phyloP scores from a whole-genome alignment of 2,329 filamentous ascomycete genomes.

The Ophiostoma ips region DNA sequence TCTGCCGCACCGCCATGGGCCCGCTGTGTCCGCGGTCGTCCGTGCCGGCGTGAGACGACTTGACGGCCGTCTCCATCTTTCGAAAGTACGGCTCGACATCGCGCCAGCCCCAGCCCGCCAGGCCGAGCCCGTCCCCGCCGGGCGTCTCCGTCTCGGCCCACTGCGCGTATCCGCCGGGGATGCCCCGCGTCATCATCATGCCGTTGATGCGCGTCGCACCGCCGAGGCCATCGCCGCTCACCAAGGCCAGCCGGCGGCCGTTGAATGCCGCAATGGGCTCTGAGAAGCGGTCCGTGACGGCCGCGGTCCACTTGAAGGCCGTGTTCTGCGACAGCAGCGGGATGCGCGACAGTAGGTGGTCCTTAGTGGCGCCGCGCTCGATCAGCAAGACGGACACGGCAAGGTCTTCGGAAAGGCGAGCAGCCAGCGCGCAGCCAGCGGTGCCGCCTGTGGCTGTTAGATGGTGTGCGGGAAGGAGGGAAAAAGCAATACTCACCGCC shows the following conservation, averaged over 20 bases:
- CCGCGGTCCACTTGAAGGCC: conserved; percentile 14
- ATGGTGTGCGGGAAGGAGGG: background rate
- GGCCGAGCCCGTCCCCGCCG: conserved; percentile 10
- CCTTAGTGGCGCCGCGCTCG: conserved; percentile 21
- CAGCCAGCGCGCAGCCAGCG: conserved; percentile 32
- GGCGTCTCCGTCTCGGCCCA: conserved; percentile 16
- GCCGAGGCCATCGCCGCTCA: conserved; percentile 20
- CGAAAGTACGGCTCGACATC: conserved; percentile 22
- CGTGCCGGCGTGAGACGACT: conserved; percentile 9
- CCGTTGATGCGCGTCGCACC: conserved; percentile 22
- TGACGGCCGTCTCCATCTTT: conserved; percentile 18
- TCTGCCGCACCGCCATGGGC: background rate
- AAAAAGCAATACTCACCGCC: conserved; percentile 18
- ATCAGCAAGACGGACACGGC: conserved; percentile 25
- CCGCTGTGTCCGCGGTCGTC: conserved; percentile 17
- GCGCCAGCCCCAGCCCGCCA: conserved; percentile 22
- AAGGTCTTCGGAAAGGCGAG: conserved; percentile 27
- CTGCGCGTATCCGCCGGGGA: conserved; percentile 17
- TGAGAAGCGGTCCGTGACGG: conserved; percentile 15
- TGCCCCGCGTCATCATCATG: conserved; percentile 20
- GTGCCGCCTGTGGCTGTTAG: conserved; percentile 24
- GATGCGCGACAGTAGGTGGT: conserved; percentile 18
- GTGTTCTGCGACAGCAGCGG: conserved; percentile 20
- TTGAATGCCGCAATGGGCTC: conserved; percentile 17
- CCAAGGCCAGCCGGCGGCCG: conserved; percentile 12